A percentile compares a stretch with the other conserved stretches of the same genome.
Evolutionary conservation across 352 stramenopile species (phyloP).

Genomic region (Globisporangium spiculum): DNA sequence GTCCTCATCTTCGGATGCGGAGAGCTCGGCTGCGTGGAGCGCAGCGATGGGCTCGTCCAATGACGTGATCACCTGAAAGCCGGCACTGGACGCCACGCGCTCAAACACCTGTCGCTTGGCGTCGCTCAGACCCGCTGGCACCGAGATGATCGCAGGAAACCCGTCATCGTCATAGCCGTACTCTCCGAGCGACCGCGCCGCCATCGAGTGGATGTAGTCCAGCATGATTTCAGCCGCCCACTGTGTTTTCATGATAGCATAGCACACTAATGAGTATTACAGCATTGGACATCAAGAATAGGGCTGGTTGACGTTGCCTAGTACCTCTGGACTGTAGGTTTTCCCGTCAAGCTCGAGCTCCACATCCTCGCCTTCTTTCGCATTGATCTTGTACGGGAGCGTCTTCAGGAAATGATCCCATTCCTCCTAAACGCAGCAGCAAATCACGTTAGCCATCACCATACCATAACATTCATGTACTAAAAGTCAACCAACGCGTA

Average conservation of each 20-base stretch:
- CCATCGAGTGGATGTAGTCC: constrained; percentile 46
- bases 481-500: background rate
- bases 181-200: constrained; percentile 41
- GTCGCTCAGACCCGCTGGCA: constrained; percentile 35
- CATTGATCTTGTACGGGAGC: constrained; percentile 39
- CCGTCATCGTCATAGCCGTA: constrained; percentile 27
- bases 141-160: constrained; percentile 48
- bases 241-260: constrained; percentile 17
- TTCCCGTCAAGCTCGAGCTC: constrained; percentile 50
- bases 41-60: constrained; percentile 66
- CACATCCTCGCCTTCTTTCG: constrained; percentile 19
- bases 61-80: constrained; percentile 54
- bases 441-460: no score
- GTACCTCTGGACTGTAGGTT: constrained; percentile 47
- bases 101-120: constrained; percentile 38
- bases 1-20: constrained; percentile 27
- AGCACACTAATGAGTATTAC: no score
- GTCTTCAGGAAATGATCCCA: constrained; percentile 31
- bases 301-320: no score
- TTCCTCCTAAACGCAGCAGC: background rate
- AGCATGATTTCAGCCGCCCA: constrained; percentile 62
- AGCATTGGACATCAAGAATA: no score
- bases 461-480: no score
- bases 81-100: constrained; percentile 46
- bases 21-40: constrained; percentile 47